Evolutionary conservation across 1,139 yeast species (phyloP), one percentile per base, ranked within the genome.

Genomic region (Candida tetrigidarum): DNA sequence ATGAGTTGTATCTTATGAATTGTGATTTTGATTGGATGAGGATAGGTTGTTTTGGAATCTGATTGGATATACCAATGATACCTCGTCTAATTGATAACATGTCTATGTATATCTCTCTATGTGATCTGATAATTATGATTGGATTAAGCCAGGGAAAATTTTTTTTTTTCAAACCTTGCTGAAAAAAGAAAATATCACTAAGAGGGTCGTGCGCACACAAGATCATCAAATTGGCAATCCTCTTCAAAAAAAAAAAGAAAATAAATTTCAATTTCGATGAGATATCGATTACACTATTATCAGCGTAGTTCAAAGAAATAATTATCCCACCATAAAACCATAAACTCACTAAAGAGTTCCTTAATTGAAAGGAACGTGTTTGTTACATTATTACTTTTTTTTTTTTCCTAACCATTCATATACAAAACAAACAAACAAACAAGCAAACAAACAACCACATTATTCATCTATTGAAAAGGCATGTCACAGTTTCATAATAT

Each of bases 401-500:
- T 22, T 35, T 35, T 20, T 27, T 11, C 14, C 9, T 34, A n/a
- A 18, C 20, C 15, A 19, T 34, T 32, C 15, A 15, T 32, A 16
- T 19, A 22, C 25, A 7, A 22, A 7, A 22, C 25, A 22, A 22
- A 7, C 30, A 27, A 27, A 22, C 25, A 7, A 7, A 7, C 25
- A 22, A 10, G 6, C 25, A 22, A 7, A 22, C 25, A 22, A 7
- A 22, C 25, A 2, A 7, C 25, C 12, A 8, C 32, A 25, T 12
- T 12, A 25, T 11, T 5, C 11, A 23, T 11, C 26, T 11, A 23
- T 23, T 23, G 11, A 23, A 23, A 12, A 27, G n/a, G 32, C 32
- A 27, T 40, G 50, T 50, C 47, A 56, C 58, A 62, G 42, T 61
- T 26, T 57, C 62, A 39, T 59, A 58, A 44, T 44, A 45, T 40